Conservation (phyloP, 2,329 filamentous ascomycete genomes). For the Blastomyces percursus region DNA sequence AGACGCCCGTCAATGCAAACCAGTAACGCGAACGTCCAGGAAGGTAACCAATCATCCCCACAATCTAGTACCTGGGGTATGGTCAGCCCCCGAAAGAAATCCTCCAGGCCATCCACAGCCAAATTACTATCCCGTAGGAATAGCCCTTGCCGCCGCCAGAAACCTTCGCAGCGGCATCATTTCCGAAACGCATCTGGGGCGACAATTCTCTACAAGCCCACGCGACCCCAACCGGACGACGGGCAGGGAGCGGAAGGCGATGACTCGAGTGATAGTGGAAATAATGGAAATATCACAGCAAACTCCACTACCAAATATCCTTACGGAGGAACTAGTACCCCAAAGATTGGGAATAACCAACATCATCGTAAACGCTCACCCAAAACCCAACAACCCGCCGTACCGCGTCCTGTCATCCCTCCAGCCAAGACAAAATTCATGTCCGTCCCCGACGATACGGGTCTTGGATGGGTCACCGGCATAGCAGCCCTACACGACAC, state of each 20-base stretch:
- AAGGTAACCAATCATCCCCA: conserved; percentile 1
- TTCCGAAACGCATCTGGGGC: conserved; percentile 65
- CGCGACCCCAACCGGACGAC: conserved; percentile 22
- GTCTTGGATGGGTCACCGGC: conserved; percentile 42
- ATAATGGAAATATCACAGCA: background rate
- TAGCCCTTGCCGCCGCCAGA: conserved; percentile 27
- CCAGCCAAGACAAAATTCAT: conserved; percentile 41
- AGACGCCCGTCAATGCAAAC: conserved; percentile 16
- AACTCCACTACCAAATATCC: background rate
- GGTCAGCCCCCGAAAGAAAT: conserved; percentile 25
- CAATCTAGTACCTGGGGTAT: conserved; percentile 17
- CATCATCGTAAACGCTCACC: background rate
- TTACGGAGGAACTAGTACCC: background rate
- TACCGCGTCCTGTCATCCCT: conserved; percentile 48
- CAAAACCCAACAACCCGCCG: conserved; percentile 23
- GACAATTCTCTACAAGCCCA: conserved; percentile 74
- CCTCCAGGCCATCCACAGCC: conserved; percentile 34
- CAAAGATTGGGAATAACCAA: background rate
- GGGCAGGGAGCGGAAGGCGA: background rate
- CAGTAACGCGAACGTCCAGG: conserved; percentile 13
- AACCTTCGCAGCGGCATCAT: conserved; percentile 43
- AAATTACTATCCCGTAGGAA: conserved; percentile 29
- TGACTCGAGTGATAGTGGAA: no score
- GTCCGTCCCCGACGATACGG: conserved; percentile 46
- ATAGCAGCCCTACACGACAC: conserved; percentile 19